These are phyloP conservation scores for Ophiocordyceps robertsii DNA, from an alignment of 2,329 filamentous ascomycete genomes.

Conservation along the genomic window DNA sequence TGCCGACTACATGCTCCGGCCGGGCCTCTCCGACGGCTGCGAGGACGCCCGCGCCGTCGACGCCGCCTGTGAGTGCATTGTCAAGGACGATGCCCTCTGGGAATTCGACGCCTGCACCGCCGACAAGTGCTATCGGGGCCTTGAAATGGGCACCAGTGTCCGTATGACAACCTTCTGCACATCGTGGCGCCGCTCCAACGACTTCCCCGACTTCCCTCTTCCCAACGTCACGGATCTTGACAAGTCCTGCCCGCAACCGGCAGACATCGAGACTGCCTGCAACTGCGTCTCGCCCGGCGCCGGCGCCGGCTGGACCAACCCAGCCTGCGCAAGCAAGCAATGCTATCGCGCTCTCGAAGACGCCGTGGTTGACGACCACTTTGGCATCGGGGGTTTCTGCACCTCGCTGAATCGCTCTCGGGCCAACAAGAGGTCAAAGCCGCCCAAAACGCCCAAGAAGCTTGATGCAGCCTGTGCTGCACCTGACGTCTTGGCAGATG, in stretches of 20 bases:
- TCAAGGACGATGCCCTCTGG: not conserved
- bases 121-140: not conserved
- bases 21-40: not conserved
- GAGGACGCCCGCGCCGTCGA: not conserved
- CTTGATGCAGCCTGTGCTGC: not conserved
- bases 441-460: not conserved
- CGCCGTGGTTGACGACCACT: not conserved
- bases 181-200: not conserved
- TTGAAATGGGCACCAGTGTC: not conserved
- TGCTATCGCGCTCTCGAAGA: not conserved
- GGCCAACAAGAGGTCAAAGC: not conserved
- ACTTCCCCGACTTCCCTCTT: not conserved
- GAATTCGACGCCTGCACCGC: not conserved
- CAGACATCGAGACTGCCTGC: not conserved
- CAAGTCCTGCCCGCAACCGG: not conserved
- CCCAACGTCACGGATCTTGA: not conserved
- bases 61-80: not conserved
- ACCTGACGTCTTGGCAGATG: not conserved
- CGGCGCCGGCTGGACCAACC: not conserved
- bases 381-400: not conserved
- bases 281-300: not conserved
- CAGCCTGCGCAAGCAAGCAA: not conserved
- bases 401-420: not conserved
- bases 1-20: not conserved
- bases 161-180: not conserved